Conservation (phyloP, 129 eudicot species). For the Escallonia rubra region DNA sequence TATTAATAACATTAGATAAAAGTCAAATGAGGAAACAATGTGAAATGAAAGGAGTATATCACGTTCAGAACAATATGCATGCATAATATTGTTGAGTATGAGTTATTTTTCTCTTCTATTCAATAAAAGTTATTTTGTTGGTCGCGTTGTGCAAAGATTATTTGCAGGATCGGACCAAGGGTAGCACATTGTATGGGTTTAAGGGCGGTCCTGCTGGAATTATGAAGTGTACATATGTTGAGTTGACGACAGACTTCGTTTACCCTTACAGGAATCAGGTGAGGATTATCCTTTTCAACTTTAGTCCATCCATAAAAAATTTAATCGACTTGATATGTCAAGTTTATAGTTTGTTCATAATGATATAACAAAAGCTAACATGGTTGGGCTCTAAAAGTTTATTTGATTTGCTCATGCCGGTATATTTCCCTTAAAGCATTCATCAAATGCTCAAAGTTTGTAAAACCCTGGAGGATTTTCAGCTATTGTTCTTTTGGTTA, state of each 20-base stretch:
- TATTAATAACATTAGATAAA: no score
- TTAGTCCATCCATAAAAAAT: neutral
- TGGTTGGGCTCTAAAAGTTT: no score
- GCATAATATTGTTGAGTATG: neutral
- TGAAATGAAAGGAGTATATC: no score
- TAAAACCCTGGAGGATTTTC: no score
- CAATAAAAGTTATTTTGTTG: neutral
- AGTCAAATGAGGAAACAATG: no score
- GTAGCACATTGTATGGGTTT: conserved; percentile 53
- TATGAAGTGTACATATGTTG: conserved; percentile 24
- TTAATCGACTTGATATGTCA: neutral
- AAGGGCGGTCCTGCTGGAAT: conserved; percentile 31
- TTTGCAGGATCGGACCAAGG: conserved; percentile 54
- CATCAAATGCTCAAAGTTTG: no score
- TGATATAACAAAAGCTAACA: no score
- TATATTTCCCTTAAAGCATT: no score
- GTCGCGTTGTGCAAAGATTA: conserved; percentile 36
- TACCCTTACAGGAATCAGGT: conserved; percentile 30
- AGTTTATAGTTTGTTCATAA: neutral
- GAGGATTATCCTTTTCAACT: neutral
- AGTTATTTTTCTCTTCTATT: neutral
- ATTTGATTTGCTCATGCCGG: no score
- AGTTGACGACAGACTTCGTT: conserved; percentile 13
- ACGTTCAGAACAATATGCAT: neutral
- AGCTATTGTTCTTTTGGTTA: no score